phyloP scores from a whole-genome alignment of 345 rosid genomes.

The Clausena lansium region DNA sequence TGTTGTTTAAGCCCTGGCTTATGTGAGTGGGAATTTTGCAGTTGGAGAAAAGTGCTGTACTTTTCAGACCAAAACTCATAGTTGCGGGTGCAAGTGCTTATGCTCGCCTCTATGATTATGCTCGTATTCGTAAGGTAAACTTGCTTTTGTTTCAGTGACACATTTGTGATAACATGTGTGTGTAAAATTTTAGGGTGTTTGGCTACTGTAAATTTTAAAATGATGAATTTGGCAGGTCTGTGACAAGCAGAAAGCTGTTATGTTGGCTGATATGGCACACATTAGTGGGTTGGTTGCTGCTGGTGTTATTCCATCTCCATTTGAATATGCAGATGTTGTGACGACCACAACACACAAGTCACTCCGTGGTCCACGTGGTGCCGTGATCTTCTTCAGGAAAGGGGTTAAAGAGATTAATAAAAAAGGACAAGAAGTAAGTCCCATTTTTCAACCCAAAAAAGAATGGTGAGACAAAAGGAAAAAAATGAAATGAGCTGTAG shows the following conservation, averaged over 20 bases:
- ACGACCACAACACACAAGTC: constrained; percentile 98
- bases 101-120: constrained; percentile 93
- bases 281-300: constrained; percentile 97
- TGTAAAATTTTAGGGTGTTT: constrained; percentile 1
- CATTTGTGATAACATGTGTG: not conserved
- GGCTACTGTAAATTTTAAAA: not conserved
- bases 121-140: constrained; percentile 80
- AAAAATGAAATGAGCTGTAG: not conserved
- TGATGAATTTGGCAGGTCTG: constrained; percentile 61
- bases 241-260: constrained; percentile 87
- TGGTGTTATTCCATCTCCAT: constrained; percentile 94
- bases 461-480: not conserved
- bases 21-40: constrained; percentile 33
- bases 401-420: constrained; percentile 84
- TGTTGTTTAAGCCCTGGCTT: constrained; percentile 5
- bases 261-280: constrained; percentile 97
- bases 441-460: constrained; percentile 1
- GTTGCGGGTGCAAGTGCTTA: constrained; percentile 99
- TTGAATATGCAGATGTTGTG: constrained; percentile 91
- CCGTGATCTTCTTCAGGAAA: constrained; percentile 95
- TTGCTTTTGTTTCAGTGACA: constrained; percentile 15
- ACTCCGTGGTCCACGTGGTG: constrained; percentile 98
- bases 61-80: constrained; percentile 91
- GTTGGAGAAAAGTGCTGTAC: constrained; percentile 81
- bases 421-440: constrained; percentile 83